Base-by-base conservation (phyloP, 1,139 yeast genomes). In the Waltiozyma sp. region DNA sequence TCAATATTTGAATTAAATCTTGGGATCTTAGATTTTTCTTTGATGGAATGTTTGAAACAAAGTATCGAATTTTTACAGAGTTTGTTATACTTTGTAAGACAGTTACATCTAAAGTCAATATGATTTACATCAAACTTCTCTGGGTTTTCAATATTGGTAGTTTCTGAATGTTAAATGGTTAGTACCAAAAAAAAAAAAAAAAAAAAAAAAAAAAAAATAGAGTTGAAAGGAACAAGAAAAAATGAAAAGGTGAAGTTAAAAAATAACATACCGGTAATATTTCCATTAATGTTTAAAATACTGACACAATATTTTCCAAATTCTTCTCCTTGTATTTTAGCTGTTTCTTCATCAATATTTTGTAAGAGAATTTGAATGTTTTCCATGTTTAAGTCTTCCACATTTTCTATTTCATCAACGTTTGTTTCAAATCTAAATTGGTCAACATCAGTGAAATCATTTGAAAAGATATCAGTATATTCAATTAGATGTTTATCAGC, bases 31-130 rank as follows among this genome's bases (percentile, higher is more conserved):
- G 48, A 39, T 35, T 52, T 54, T 15, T 50, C 49, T 3, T 24
- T 26, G 10, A 28, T 21, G 7, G 47, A 36, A 39, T 54, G 58
- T 33, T 41, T 38, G 2, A 49, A 19, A 28, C 57, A 54, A 3
- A 47, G 42, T 15, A 52, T 45, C 33, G 49, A 48, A 33, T 49
- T 48, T 38, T 47, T 47, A 39, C 57, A 54, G 11, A 47, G 48
- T 1, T 31, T 21, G 7, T 41, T 39, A 13, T 35, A 28, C 5
- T 39, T 39, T 3, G 49, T 48, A 7, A 43, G 23, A 3, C 48
- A 54, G 6, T 45, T 37, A 28, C 56, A 54, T 10, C 46, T 47
- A 39, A 53, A 50, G 34, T 52, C 55, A 15, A 43, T 40, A 41
- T 51, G 52, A 21, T 44, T 34, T 11, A 45, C 41, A 14, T 52